Evolutionary conservation across 2,329 filamentous ascomycete species (phyloP), one percentile per base, ranked within the genome.

Genomic region (Neocatenulostroma microsporum): DNA sequence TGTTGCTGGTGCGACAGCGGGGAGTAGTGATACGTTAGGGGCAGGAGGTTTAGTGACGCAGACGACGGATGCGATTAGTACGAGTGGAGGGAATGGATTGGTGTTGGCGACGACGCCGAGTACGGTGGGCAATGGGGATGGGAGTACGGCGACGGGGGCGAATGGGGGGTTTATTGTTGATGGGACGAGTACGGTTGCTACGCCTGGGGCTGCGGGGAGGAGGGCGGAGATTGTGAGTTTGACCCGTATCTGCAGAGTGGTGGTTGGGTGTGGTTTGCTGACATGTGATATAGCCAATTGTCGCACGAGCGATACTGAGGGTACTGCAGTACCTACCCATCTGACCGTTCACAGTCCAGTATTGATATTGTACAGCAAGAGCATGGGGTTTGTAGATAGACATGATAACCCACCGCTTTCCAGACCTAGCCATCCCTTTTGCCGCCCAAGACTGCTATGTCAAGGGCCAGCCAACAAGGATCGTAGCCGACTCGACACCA

Each of bases 161-260:
- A 43, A 36, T 30, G 45, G 47, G n/a, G 49, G 50, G 9, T 59
- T 60, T 31, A 50, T 60, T 7, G 33, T 57, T 18, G 49, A 46
- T 31, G 54, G 50, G 17, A 47, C 40, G 21, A 54, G 46, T 33
- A 57, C 53, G 15, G 57, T 60, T n/a, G 56, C 56, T 18, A 57
- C 53, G 13, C 50, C 54, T 26, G 56, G 47, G 21, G 47, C 41
- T 26, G 56, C 45, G 2, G 33, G 42, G 19, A 50, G 51, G 33
- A 44, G 40, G 18, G 47, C 43, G 15, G 42, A 58, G 26, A 44
- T 55, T n/a, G 57, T 61, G 34, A 55, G 57, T 55, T 20, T 4
- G 19, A 13, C 3, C 5, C 12, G 19, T 17, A 4, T 23, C 2
- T 21, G 15, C 4, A 12, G 12, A 12, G 10, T 19, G 12, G 15